phyloP scores from a whole-genome alignment of 176 grass and related monocot species.

The Dendrocalamus sinicus region DNA sequence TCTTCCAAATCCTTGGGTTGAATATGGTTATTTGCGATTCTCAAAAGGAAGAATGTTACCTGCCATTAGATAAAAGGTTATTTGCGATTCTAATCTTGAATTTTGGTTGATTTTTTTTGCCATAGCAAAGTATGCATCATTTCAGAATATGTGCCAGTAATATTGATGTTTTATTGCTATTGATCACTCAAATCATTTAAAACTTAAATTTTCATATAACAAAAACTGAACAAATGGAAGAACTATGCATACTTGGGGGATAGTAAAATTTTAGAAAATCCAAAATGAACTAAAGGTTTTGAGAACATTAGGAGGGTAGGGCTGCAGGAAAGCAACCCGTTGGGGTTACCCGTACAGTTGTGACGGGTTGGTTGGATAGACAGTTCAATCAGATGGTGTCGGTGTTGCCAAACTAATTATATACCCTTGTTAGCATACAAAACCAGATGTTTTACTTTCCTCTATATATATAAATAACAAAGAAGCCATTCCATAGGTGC shows the following conservation, averaged over 20 bases:
- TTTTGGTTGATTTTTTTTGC: constrained; percentile 3
- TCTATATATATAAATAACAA: no score
- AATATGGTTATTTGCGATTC: constrained; percentile 5
- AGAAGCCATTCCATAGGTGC: no score
- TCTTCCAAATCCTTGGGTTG: constrained; percentile 18
- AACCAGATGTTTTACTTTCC: no score
- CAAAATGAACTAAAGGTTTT: not conserved
- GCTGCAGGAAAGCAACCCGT: not conserved
- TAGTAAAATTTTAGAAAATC: constrained; percentile 14
- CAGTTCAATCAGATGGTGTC: constrained; percentile 7
- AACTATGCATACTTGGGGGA: not conserved
- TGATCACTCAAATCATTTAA: constrained; percentile 10
- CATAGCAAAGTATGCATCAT: constrained; percentile 22
- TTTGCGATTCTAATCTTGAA: constrained; percentile 25
- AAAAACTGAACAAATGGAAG: not conserved
- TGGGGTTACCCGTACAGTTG: not conserved
- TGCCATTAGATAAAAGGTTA: constrained; percentile 13
- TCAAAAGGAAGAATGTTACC: constrained; percentile 7
- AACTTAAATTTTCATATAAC: not conserved
- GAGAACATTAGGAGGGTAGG: not conserved
- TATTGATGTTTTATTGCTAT: constrained; percentile 26
- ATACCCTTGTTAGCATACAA: not conserved
- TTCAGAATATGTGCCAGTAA: constrained; percentile 1
- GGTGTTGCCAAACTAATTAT: constrained; percentile 26
- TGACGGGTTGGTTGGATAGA: constrained; percentile 7